Conservation (phyloP, 345 rosid genomes). For the Arabis alpina region DNA sequence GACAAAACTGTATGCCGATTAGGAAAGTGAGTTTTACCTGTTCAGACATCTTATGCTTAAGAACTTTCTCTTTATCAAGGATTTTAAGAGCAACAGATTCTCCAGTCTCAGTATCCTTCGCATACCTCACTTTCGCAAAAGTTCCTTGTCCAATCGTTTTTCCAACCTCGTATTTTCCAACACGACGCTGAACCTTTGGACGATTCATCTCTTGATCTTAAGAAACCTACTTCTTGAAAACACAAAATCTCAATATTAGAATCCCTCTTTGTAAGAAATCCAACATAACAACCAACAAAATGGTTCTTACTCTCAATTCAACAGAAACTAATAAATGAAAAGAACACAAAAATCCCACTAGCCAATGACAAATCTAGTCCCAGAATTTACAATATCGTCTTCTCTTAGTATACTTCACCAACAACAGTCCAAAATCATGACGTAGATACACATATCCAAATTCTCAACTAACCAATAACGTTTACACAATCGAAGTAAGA, state of each 20-base stretch:
- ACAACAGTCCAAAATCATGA: conserved; percentile 15
- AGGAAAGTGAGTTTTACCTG: conserved; percentile 55
- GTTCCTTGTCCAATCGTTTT: conserved; percentile 95
- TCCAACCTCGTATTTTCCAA: conserved; percentile 94
- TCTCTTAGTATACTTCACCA: background rate
- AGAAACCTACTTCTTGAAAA: conserved; percentile 4
- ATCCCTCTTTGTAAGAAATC: background rate
- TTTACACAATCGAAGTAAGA: conserved; percentile 9
- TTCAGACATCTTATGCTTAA: conserved; percentile 92
- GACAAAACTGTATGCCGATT: background rate
- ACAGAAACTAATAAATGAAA: background rate
- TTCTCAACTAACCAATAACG: background rate
- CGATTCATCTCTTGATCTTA: conserved; percentile 40
- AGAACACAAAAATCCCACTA: background rate
- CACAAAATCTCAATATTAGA: background rate
- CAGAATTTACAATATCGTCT: background rate
- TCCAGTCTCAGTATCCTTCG: conserved; percentile 65
- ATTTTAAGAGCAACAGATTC: conserved; percentile 92
- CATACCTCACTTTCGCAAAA: conserved; percentile 96
- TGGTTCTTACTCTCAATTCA: background rate
- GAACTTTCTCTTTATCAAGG: conserved; percentile 93
- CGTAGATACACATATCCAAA: conserved; percentile 1
- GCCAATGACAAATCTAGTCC: conserved; percentile 13
- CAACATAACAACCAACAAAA: background rate
- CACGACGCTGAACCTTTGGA: conserved; percentile 70